Base-by-base conservation (phyloP, 73 alveolate genomes). In the Stentor roeselii region DNA sequence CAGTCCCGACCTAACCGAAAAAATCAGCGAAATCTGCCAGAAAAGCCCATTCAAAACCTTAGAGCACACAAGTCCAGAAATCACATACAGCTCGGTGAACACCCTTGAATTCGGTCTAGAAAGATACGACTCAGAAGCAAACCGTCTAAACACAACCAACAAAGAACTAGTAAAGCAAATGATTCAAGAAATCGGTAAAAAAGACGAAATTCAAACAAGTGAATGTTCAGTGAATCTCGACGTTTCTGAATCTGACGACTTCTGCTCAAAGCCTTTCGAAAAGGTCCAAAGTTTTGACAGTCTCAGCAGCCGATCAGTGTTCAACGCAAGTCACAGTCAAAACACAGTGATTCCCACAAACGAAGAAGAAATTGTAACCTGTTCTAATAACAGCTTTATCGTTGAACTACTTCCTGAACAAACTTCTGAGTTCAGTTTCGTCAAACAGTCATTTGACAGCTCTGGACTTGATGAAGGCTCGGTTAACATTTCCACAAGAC, bases 391-490 rank as follows among this genome's bases (percentile, higher is more conserved):
- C 6, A 50, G 67, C 67, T 50, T 11, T 50, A 50, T 50, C 21
- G 67, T 50, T 11, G 67, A 50, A 50, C 21, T 50, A 50, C 30
- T 50, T 11, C 67, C 67, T 11, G 67, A 50, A 50, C 6, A 50
- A 6, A 50, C 67, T 11, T 50, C 21, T 50, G 67, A 50, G 67
- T 11, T 50, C 21, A 50, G 21, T 50, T 11, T 11, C 21, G 21
- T 50, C 21, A 50, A 21, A 21, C 67, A 50, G 6, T 50, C 67
- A 11, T 11, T 21, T 50, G 67, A 50, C 21, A 50, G 6, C 21
- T 50, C 67, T 11, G 67, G 67, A 11, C 6, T 50, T 50, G 67
- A 50, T 50, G 67, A 50, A 50, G 67, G 67, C 67, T 50, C 67
- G 6, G 67, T 50, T 50, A 6, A 50, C 21, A 50, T 50, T 50